Conservation (phyloP, 164 flowering plant genomes). For the Berberis thunbergii region DNA sequence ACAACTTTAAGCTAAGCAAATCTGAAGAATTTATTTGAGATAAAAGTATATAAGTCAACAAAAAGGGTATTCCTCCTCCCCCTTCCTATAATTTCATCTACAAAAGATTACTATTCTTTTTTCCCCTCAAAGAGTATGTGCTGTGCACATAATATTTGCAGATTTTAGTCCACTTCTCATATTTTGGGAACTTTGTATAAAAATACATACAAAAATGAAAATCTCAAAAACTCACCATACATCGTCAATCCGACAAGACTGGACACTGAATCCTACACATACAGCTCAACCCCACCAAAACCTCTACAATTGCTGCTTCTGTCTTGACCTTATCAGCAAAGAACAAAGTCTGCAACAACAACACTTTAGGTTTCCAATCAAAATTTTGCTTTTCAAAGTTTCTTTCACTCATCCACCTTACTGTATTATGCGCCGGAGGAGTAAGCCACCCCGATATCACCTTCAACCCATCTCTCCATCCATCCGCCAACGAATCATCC, state of each 20-base stretch:
- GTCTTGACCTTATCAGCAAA: slow-evolving; percentile 69
- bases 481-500: slow-evolving; percentile 33
- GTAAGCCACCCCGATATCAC: slow-evolving; percentile 56
- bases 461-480: slow-evolving; percentile 56
- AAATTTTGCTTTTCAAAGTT: slow-evolving; percentile 46
- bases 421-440: slow-evolving; percentile 61
- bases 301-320: slow-evolving; percentile 74
- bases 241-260: background rate
- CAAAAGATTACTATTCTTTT: too few species aligned
- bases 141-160: too few species aligned
- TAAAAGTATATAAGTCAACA: too few species aligned
- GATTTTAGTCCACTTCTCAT: too few species aligned
- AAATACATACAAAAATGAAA: too few species aligned
- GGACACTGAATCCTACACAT: slow-evolving; percentile 25
- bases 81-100: too few species aligned
- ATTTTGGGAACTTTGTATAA: too few species aligned
- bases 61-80: too few species aligned
- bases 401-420: slow-evolving; percentile 62
- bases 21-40: too few species aligned
- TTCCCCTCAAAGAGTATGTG: too few species aligned
- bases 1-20: too few species aligned
- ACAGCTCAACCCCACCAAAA: slow-evolving; percentile 71
- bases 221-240: background rate
- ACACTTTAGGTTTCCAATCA: slow-evolving; percentile 33
- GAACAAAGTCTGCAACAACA: slow-evolving; percentile 65